These are phyloP conservation scores for Ogataea henricii DNA, from an alignment of 805 yeast genomes.

Conservation along the genomic window DNA sequence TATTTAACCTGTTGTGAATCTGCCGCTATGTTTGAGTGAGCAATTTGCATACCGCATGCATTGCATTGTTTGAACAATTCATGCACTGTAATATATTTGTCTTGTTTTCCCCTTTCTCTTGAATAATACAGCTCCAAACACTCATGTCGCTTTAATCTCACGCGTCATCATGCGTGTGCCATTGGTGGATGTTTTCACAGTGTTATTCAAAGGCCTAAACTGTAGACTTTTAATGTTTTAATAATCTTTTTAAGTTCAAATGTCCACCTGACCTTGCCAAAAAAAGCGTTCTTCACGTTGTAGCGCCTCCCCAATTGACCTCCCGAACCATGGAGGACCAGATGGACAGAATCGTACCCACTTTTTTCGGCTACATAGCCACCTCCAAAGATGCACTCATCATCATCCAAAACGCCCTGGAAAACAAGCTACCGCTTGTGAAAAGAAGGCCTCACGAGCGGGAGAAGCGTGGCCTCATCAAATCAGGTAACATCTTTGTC, in stretches of 20 bases:
- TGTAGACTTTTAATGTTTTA: no score
- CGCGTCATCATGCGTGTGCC: constrained; percentile 10
- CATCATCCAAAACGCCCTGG: constrained; percentile 76
- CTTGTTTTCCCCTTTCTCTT: constrained; percentile 1
- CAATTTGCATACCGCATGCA: not conserved
- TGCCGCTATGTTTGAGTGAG: not conserved
- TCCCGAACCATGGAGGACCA: not conserved
- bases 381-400: constrained; percentile 82
- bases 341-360: constrained; percentile 41
- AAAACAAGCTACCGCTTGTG: constrained; percentile 59
- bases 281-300: no score
- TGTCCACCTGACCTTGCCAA: no score
- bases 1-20: constrained; percentile 2
- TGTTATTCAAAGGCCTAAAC: constrained; percentile 6
- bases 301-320: no score
- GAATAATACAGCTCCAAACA: constrained; percentile 2
- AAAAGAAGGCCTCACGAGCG: constrained; percentile 81
- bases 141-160: constrained; percentile 3
- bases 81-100: not conserved
- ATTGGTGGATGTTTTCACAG: constrained; percentile 7
- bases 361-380: constrained; percentile 74
- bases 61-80: not conserved
- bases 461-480: constrained; percentile 66
- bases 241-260: no score
- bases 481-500: constrained; percentile 80